Conservation (phyloP, 345 rosid species). For the Sisymbrium altissimum region DNA sequence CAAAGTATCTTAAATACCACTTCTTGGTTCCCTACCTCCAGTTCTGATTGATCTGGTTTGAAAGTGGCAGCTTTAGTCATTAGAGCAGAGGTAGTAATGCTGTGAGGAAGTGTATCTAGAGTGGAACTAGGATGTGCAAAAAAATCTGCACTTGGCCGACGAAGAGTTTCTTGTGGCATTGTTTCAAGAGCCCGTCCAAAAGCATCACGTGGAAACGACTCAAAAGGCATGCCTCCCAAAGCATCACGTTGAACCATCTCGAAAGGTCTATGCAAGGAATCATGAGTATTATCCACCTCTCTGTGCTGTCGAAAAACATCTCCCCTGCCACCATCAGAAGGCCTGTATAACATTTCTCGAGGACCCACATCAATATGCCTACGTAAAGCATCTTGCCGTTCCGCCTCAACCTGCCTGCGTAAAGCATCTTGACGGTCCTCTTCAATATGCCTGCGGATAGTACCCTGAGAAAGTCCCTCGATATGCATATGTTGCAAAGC, state of each 20-base stretch:
- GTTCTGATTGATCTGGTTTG: slow-evolving; percentile 45
- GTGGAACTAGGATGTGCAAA: slow-evolving; percentile 17
- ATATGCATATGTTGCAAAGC: slow-evolving; percentile 25
- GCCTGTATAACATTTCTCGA: slow-evolving; percentile 28
- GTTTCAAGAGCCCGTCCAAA: slow-evolving; percentile 25
- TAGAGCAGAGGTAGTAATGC: slow-evolving; percentile 17
- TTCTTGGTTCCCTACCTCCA: slow-evolving; percentile 41
- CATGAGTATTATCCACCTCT: slow-evolving; percentile 30
- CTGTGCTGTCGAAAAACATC: slow-evolving; percentile 21
- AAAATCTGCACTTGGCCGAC: slow-evolving; percentile 24
- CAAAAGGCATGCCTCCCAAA: slow-evolving; percentile 20
- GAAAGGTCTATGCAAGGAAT: slow-evolving; percentile 25
- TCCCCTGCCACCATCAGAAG: slow-evolving; percentile 26
- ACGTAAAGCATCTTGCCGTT: slow-evolving; percentile 6
- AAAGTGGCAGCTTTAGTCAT: slow-evolving; percentile 35
- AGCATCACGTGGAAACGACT: slow-evolving; percentile 15
- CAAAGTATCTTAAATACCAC: slow-evolving; percentile 76
- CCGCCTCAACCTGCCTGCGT: slow-evolving; percentile 12
- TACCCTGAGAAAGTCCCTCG: slow-evolving; percentile 21
- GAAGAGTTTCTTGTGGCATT: slow-evolving; percentile 21
- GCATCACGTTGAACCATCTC: slow-evolving; percentile 33
- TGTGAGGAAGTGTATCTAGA: slow-evolving; percentile 9
- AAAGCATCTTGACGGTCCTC: neutral
- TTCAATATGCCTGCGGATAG: slow-evolving; percentile 13
- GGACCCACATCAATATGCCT: slow-evolving; percentile 25